These are phyloP conservation scores for Backusella psychrophila DNA, from an alignment of 192 early-diverging fungal genomes.

Conservation along the genomic window DNA sequence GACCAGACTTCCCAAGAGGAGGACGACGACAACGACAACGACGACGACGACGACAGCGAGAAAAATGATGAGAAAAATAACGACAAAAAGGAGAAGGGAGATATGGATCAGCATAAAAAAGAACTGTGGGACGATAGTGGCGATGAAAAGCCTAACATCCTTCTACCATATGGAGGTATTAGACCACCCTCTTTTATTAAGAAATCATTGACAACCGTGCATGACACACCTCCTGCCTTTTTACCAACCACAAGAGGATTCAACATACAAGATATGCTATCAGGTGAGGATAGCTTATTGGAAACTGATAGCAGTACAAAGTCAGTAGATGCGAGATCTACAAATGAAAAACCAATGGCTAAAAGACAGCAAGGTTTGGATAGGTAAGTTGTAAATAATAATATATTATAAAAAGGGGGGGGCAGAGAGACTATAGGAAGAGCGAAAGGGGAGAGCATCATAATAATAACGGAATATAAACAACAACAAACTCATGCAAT, in stretches of 20 bases:
- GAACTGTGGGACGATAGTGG: background rate
- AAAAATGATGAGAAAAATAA: background rate
- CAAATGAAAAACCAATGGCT: background rate
- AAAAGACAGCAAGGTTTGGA: background rate
- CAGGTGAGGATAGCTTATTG: background rate
- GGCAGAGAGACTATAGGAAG: background rate
- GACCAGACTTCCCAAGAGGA: background rate
- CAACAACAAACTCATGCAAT: background rate
- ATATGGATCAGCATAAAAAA: background rate
- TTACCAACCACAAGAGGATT: background rate
- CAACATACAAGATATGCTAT: background rate
- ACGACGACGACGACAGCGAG: background rate
- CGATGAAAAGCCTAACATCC: background rate
- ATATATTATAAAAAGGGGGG: background rate
- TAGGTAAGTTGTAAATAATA: conserved; percentile 11
- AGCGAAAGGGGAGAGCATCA: background rate
- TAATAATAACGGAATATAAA: background rate
- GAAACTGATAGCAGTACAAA: background rate
- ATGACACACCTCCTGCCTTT: conserved; percentile 1
- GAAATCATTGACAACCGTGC: conserved; percentile 3
- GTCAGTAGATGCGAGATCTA: background rate
- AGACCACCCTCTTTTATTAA: background rate
- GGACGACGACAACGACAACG: background rate
- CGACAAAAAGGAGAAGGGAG: background rate
- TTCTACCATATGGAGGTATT: background rate